Conservation (phyloP, 1,284 basidiomycete species). For the Marasmius fiardii region DNA sequence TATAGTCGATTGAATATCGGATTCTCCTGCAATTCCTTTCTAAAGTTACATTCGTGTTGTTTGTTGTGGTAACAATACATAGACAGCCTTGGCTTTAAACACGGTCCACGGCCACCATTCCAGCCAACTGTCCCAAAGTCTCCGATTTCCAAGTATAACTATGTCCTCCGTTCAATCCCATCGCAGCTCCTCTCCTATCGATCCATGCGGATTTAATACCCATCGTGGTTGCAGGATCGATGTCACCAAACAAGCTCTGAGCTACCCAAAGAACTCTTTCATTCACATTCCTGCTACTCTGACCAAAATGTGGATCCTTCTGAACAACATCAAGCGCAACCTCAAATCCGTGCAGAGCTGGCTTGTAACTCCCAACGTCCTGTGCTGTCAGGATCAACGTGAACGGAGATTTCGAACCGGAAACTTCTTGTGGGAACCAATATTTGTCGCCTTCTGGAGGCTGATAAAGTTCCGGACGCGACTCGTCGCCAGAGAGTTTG, state of each 20-base stretch:
- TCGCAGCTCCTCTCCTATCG: not conserved
- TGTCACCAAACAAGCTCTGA: not conserved
- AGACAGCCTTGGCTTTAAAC: no score
- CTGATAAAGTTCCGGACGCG: slow-evolving; percentile 13
- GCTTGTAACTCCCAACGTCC: slow-evolving; percentile 68
- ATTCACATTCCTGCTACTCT: slow-evolving; percentile 35
- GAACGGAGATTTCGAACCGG: slow-evolving; percentile 51
- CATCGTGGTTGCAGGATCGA: not conserved
- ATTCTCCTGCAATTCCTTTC: no score
- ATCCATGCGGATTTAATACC: not conserved
- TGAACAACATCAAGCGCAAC: slow-evolving; percentile 46
- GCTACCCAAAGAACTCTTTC: slow-evolving; percentile 36
- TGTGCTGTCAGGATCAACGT: slow-evolving; percentile 64
- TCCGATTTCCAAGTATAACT: not conserved
- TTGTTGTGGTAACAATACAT: no score
- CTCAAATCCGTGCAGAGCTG: slow-evolving; percentile 53
- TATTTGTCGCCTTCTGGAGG: slow-evolving; percentile 23
- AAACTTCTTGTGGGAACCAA: slow-evolving; percentile 37
- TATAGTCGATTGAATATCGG: no score
- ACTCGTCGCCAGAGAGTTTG: slow-evolving; percentile 44
- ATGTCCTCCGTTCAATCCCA: not conserved
- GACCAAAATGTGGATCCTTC: slow-evolving; percentile 33
- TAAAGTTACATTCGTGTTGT: no score
- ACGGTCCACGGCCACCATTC: not conserved
- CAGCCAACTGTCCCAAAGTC: slow-evolving; percentile 2